Evolutionary conservation across 139 green algal genomes (phyloP).

Genomic region (Chlorella sp.): DNA sequence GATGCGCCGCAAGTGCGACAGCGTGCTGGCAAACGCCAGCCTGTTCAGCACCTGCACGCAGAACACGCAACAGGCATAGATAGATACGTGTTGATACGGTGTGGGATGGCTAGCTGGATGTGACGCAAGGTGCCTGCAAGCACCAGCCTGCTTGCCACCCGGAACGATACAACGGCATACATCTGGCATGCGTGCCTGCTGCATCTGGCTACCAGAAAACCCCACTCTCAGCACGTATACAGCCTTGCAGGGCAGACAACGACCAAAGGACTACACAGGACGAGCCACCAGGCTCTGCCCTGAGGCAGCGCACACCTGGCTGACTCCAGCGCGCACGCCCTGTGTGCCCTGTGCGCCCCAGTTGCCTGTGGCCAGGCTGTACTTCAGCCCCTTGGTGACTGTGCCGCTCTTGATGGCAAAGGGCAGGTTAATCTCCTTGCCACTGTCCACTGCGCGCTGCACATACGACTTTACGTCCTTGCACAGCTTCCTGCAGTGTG

Average conservation of each 20-base stretch:
- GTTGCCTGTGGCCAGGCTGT: slow-evolving; percentile 96
- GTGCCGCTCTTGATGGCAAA: slow-evolving; percentile 87
- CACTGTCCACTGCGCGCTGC: slow-evolving; percentile 62
- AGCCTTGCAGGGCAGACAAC: too few relatives aligned
- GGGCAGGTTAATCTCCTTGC: slow-evolving; percentile 73
- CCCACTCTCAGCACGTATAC: too few relatives aligned
- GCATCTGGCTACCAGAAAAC: too few relatives aligned
- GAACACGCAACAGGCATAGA: too few relatives aligned
- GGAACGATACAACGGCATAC: too few relatives aligned
- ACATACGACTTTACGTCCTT: slow-evolving; percentile 86
- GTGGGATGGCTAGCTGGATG: too few relatives aligned
- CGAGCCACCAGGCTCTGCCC: too few relatives aligned
- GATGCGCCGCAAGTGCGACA: slow-evolving; percentile 92
- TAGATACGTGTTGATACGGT: too few relatives aligned
- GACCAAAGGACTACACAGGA: too few relatives aligned
- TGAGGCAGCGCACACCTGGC: slow-evolving; percentile 61
- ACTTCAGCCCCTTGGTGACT: slow-evolving; percentile 89
- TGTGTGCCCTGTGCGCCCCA: slow-evolving; percentile 84
- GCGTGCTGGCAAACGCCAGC: slow-evolving; percentile 93
- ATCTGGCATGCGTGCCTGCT: too few relatives aligned
- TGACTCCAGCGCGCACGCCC: slow-evolving; percentile 76
- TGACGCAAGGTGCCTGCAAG: too few relatives aligned
- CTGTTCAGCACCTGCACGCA: slow-evolving; percentile 97
- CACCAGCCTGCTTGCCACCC: too few relatives aligned
- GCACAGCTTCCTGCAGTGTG: slow-evolving; percentile 89